Conservation (phyloP, 805 yeast genomes). For the Candida sphagnicola region DNA sequence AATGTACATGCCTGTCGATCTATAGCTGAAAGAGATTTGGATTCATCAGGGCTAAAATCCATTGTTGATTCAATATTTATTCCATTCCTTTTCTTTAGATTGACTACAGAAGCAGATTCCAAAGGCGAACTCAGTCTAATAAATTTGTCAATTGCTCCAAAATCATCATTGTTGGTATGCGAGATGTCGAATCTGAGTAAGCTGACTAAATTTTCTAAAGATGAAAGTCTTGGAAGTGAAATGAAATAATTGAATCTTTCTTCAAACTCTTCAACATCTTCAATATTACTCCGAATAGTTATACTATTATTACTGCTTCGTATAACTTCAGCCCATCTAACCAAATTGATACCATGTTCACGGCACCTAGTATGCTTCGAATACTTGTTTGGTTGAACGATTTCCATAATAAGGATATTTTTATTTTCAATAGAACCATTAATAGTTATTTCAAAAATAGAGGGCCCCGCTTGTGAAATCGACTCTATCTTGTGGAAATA, state of each 20-base stretch:
- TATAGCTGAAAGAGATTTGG: background rate
- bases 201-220: background rate
- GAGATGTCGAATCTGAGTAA: background rate
- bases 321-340: slow-evolving; percentile 5
- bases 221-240: background rate
- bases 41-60: background rate
- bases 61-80: background rate
- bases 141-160: background rate
- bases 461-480: background rate
- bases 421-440: slow-evolving; percentile 15
- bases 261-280: slow-evolving; percentile 1
- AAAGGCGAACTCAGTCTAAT: background rate
- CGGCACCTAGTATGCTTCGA: slow-evolving; percentile 16
- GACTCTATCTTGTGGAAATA: slow-evolving; percentile 19
- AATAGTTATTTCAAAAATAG: slow-evolving; percentile 7
- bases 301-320: background rate
- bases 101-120: background rate
- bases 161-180: background rate
- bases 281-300: slow-evolving; percentile 1
- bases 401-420: slow-evolving; percentile 16
- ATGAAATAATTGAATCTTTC: slow-evolving; percentile 7
- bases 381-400: slow-evolving; percentile 23
- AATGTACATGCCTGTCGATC: background rate
- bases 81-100: background rate
- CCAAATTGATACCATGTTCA: slow-evolving; percentile 18